A percentile compares a stretch with the other conserved stretches of the same genome.
Evolutionary conservation across 192 early-diverging fungal species (phyloP).

Genomic region (Linnemannia hyalina): DNA sequence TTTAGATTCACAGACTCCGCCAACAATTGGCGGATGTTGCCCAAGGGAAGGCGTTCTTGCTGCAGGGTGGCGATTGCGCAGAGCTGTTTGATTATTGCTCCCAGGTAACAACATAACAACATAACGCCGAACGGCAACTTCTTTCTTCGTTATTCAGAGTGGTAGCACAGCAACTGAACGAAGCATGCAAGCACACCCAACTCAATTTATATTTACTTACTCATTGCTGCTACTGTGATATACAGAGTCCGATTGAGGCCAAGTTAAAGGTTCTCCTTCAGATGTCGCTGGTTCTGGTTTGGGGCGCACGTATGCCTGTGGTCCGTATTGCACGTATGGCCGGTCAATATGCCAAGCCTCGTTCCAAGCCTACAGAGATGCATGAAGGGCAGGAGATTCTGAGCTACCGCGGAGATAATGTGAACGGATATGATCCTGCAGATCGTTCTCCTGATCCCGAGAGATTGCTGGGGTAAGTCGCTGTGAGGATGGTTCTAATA

Average conservation of each 20-base stretch:
- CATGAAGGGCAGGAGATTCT: constrained; percentile 82
- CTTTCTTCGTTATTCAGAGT: background rate
- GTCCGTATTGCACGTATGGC: constrained; percentile 97
- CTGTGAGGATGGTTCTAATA: background rate
- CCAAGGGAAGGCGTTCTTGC: constrained; percentile 88
- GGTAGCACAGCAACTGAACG: background rate
- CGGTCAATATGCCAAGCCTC: constrained; percentile 98
- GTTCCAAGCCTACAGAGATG: constrained; percentile 89
- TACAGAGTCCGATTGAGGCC: constrained; percentile 86
- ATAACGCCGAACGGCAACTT: background rate
- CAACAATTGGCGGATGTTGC: constrained; percentile 89
- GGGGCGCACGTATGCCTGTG: constrained; percentile 91
- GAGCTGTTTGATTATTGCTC: constrained; percentile 97
- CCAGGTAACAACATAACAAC: constrained; percentile 67
- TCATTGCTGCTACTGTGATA: background rate
- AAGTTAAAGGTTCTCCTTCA: constrained; percentile 98
- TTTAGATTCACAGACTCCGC: constrained; percentile 82
- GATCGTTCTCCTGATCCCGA: constrained; percentile 92
- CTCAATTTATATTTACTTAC: background rate
- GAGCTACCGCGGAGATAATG: constrained; percentile 96
- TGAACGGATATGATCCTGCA: constrained; percentile 91
- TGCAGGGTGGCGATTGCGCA: constrained; percentile 98
- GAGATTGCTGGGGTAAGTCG: constrained; percentile 75
- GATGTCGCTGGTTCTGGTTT: constrained; percentile 94
- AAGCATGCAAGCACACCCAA: background rate